Conservation (phyloP, 441 rosid species). For the Euphorbia neoarborescens region DNA sequence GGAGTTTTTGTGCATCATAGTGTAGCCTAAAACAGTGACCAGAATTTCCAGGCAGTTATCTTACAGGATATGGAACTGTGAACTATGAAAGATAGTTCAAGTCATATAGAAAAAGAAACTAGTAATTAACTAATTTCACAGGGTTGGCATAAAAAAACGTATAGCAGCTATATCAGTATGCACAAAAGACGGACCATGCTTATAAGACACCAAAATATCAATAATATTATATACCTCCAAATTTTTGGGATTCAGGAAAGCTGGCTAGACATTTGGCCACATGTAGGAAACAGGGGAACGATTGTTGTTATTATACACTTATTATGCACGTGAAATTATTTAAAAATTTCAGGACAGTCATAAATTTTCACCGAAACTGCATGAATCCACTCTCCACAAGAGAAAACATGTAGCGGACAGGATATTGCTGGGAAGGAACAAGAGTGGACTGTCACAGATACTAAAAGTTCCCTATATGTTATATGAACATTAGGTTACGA, state of each 20-base stretch:
- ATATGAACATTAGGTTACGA: not conserved
- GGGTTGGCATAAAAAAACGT: not conserved
- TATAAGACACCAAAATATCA: not conserved
- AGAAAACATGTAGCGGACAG: not conserved
- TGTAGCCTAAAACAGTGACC: no score
- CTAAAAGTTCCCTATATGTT: not conserved
- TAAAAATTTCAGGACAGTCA: not conserved
- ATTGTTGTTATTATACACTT: not conserved
- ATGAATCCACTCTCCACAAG: not conserved
- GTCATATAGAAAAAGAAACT: no score
- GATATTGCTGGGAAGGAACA: not conserved
- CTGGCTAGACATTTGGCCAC: not conserved
- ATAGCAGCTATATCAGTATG: not conserved
- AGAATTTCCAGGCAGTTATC: no score
- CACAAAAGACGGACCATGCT: not conserved
- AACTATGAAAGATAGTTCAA: no score
- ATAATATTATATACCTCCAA: not conserved
- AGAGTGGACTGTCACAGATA: not conserved
- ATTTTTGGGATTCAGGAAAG: not conserved
- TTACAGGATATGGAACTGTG: no score
- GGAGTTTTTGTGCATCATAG: no score
- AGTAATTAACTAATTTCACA: no score
- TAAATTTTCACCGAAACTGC: not conserved
- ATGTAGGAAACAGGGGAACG: not conserved
- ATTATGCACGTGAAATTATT: not conserved